phyloP scores from a whole-genome alignment of 176 grass and related monocot species.

The Aegilops tauschii region DNA sequence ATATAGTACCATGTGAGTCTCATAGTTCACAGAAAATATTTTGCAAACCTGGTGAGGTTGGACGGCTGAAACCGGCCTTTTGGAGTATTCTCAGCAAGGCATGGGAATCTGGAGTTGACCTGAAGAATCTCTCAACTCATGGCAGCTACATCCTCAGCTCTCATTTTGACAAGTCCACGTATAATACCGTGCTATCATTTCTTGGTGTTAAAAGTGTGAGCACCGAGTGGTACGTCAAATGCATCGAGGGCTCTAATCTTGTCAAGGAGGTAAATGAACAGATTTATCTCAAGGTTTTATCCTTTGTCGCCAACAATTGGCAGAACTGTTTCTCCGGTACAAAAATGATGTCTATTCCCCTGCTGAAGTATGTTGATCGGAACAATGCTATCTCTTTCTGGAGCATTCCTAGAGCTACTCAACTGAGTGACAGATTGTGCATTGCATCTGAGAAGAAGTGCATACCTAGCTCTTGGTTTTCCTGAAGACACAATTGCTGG shows the following conservation, averaged over 20 bases:
- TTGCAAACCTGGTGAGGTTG: constrained; percentile 50
- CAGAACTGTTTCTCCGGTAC: background rate
- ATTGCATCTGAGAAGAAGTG: constrained; percentile 29
- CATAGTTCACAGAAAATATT: constrained; percentile 53
- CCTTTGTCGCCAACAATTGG: constrained; percentile 53
- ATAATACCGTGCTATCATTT: constrained; percentile 43
- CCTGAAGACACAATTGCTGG: constrained; percentile 20
- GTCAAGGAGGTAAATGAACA: constrained; percentile 37
- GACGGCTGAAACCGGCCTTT: constrained; percentile 41
- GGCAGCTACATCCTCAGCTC: constrained; percentile 56
- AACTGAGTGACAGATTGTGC: constrained; percentile 17
- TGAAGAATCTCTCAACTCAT: constrained; percentile 51
- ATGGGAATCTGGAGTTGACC: constrained; percentile 15
- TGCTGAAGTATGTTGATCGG: constrained; percentile 51
- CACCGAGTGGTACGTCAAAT: constrained; percentile 60
- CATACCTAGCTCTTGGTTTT: constrained; percentile 41
- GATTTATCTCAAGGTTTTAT: constrained; percentile 55
- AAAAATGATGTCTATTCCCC: constrained; percentile 47
- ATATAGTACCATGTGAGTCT: constrained; percentile 56
- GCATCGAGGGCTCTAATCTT: constrained; percentile 57
- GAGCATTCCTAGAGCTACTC: constrained; percentile 30
- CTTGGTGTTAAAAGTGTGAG: constrained; percentile 42
- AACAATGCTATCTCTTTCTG: constrained; percentile 32
- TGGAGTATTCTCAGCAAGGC: constrained; percentile 54
- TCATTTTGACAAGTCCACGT: constrained; percentile 43